These are phyloP conservation scores for Amoeboaphelidium occidentale DNA, from an alignment of 371 early-diverging fungal species.

Conservation along the genomic window DNA sequence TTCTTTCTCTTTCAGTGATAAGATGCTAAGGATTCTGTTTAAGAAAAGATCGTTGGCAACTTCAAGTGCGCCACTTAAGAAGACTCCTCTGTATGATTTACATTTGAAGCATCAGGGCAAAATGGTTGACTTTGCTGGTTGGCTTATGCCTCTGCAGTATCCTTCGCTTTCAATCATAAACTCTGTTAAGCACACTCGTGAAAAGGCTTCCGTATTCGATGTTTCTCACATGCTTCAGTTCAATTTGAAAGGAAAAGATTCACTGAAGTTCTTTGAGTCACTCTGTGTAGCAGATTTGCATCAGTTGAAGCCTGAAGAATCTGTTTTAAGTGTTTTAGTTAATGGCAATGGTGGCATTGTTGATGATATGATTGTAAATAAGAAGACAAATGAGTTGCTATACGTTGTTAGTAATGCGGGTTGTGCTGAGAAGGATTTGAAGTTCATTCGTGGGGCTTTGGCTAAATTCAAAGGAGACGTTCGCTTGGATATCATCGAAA, in stretches of 20 bases:
- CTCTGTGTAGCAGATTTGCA: conserved; percentile 67
- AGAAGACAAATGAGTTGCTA: conserved; percentile 36
- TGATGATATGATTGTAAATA: conserved; percentile 87
- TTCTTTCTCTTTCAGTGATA: too few relatives aligned
- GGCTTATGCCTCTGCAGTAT: conserved; percentile 86
- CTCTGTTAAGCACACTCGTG: conserved; percentile 69
- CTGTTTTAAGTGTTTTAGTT: conserved; percentile 74
- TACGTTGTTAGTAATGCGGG: conserved; percentile 95
- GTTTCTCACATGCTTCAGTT: conserved; percentile 95
- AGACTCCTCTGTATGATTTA: conserved; percentile 68
- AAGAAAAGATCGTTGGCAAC: too few relatives aligned
- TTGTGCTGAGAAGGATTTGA: conserved; percentile 83
- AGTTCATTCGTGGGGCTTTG: conserved; percentile 53
- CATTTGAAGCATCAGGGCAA: conserved; percentile 72
- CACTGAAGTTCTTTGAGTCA: conserved; percentile 58
- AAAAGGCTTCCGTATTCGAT: conserved; percentile 81
- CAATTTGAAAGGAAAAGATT: conserved; percentile 66
- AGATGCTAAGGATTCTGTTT: too few relatives aligned
- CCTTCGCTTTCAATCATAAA: conserved; percentile 47
- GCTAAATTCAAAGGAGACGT: conserved; percentile 59
- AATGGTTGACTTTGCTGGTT: conserved; percentile 94
- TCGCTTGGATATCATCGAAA: conserved; percentile 50
- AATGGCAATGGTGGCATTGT: conserved; percentile 90
- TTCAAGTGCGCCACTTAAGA: too few relatives aligned
- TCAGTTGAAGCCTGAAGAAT: conserved; percentile 43